These are phyloP conservation scores for Ailanthus altissimus DNA, from an alignment of 345 rosid genomes.

Conservation along the genomic window DNA sequence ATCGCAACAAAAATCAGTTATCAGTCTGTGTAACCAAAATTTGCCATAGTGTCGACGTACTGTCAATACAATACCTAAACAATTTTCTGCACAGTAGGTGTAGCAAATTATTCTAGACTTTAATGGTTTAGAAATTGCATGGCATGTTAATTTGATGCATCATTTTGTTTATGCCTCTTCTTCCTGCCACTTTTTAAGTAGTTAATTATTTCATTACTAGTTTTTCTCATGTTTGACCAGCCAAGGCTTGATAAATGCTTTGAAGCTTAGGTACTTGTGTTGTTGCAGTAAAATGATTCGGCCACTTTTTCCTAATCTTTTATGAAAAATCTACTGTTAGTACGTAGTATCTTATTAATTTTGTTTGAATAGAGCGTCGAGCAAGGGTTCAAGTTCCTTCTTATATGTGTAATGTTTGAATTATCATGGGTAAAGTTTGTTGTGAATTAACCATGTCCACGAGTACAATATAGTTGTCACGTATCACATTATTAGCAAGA, in stretches of 20 bases:
- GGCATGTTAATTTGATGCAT: too few relatives aligned
- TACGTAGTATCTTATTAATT: too few relatives aligned
- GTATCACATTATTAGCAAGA: too few relatives aligned
- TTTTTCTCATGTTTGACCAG: neutral
- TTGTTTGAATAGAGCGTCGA: neutral
- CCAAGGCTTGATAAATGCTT: neutral
- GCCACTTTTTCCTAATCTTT: neutral
- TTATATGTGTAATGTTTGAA: neutral
- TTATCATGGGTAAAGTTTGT: neutral
- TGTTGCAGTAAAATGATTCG: neutral
- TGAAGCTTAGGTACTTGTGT: neutral
- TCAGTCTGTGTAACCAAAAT: neutral
- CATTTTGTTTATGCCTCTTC: too few relatives aligned
- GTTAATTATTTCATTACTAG: neutral
- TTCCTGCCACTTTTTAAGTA: neutral
- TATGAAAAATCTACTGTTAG: neutral
- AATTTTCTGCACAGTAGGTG: neutral
- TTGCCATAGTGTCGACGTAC: too few relatives aligned
- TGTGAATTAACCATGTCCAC: neutral
- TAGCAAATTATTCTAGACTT: neutral
- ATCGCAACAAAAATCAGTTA: neutral
- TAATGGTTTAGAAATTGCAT: too few relatives aligned
- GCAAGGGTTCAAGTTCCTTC: neutral
- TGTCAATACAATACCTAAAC: too few relatives aligned
- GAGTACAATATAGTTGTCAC: neutral